phyloP scores from a whole-genome alignment of 768 basidiomycete species.

The Punctularia strigosozonata region DNA sequence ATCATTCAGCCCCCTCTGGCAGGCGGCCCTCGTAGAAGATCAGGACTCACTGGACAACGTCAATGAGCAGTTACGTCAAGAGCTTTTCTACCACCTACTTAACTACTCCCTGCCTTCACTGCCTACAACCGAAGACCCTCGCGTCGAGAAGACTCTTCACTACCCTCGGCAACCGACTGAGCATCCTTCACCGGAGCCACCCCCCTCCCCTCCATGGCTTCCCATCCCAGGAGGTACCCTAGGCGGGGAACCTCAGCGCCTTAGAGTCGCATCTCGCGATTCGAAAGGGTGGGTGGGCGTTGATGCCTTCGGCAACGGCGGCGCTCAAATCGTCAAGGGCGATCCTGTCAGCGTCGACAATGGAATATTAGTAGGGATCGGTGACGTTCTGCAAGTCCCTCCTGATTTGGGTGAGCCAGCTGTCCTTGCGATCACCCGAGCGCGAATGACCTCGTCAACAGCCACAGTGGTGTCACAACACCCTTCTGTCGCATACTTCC shows the following conservation, averaged over 20 bases:
- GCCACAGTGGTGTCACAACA: constrained; percentile 50
- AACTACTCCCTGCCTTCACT: constrained; percentile 56
- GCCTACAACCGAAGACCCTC: constrained; percentile 27
- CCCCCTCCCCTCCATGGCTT: constrained; percentile 77
- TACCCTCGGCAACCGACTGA: constrained; percentile 53
- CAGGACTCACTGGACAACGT: constrained; percentile 55
- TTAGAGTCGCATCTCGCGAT: constrained; percentile 48
- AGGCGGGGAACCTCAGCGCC: constrained; percentile 68
- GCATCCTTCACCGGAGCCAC: constrained; percentile 54
- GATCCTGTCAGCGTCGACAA: constrained; percentile 52
- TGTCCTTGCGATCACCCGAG: neutral
- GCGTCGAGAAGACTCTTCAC: constrained; percentile 49
- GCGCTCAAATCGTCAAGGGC: constrained; percentile 50
- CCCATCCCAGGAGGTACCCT: constrained; percentile 75
- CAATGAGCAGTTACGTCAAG: constrained; percentile 73
- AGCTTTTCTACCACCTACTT: constrained; percentile 88
- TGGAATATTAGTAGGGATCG: constrained; percentile 68
- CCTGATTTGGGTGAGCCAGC: constrained; percentile 50
- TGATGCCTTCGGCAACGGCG: constrained; percentile 71
- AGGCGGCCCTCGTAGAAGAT: constrained; percentile 25
- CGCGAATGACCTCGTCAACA: constrained; percentile 15
- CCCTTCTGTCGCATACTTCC: constrained; percentile 59
- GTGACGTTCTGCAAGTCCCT: constrained; percentile 65
- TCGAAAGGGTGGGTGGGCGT: constrained; percentile 50
- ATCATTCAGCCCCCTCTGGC: constrained; percentile 20